A percentile compares a stretch with the other conserved stretches of the same genome.
Conservation (phyloP, 83 land plant species). For the Diphasiastrum complanatum region DNA sequence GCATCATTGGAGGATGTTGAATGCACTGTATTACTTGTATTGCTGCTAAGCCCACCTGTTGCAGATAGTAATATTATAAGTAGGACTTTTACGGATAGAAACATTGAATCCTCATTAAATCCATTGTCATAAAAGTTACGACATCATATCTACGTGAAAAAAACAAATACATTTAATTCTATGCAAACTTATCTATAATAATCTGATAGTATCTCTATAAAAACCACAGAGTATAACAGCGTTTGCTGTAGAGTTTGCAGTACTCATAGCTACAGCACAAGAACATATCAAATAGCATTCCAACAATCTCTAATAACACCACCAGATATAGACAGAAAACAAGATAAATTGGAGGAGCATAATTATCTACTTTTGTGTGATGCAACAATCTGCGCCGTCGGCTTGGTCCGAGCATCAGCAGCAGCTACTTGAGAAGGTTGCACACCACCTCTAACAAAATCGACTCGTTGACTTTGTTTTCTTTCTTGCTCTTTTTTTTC, state of each 20-base stretch:
- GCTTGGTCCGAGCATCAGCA: constrained; percentile 24
- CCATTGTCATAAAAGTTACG: too few species aligned
- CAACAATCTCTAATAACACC: too few species aligned
- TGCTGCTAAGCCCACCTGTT: constrained; percentile 9
- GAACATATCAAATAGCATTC: too few species aligned
- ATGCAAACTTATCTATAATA: too few species aligned
- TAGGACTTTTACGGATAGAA: constrained; percentile 4
- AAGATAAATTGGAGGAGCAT: neutral
- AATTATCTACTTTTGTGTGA: constrained; percentile 17
- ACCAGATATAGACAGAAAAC: constrained; percentile 1
- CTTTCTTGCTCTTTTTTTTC: constrained; percentile 82
- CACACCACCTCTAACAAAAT: constrained; percentile 56
- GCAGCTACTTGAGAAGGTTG: constrained; percentile 37
- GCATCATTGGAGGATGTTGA: constrained; percentile 34
- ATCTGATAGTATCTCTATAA: too few species aligned
- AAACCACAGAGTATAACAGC: too few species aligned
- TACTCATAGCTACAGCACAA: too few species aligned
- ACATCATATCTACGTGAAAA: too few species aligned
- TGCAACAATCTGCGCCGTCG: constrained; percentile 36
- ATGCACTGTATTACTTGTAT: constrained; percentile 14
- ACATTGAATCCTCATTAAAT: too few species aligned
- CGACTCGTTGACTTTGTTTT: constrained; percentile 53
- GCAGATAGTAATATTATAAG: constrained; percentile 1
- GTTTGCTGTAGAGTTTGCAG: too few species aligned
- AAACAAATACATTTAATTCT: too few species aligned